Base-by-base conservation (phyloP, 2,329 filamentous ascomycete genomes). In the Elsinoe australis region DNA sequence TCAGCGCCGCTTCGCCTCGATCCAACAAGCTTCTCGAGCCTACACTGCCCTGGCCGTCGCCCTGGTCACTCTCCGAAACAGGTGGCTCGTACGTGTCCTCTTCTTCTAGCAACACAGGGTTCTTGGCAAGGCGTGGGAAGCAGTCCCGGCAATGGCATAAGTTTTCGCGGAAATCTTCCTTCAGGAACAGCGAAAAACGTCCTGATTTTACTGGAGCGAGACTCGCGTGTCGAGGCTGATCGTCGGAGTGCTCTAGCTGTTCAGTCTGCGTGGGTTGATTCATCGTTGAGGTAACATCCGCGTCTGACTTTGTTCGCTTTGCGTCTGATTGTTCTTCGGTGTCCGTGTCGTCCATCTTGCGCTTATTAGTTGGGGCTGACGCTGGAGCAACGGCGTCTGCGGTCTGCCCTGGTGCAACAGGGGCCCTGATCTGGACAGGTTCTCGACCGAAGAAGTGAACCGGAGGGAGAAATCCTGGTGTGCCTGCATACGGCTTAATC, bases 11-110 rank as follows among this genome's bases (percentile, higher is more conserved):
- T 68, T 98, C 92, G 38, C 92, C 92, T 14, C 88, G 85, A 42
- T 96, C 89, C 26, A 94, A 80, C 2, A 98, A 73, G 54, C 85
- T 92, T 36, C 85, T 85, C 26, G 86, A 89, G 42, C 86, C 85
- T 4, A 79, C 69, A 47, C 73, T 78, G 28, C 63, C 60, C 4
- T 71, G 72, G 28, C 74, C 70, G 2, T 72, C 76, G 12, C 75
- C 72, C 1, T 81, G 77, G 26, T 62, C 64, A 21, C 62, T 63
- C 47, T 69, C 66, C 0, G 88, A 95, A 4, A 95, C 71, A 1
- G 90, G 88, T 0, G 90, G 92, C 59, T 95, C 88, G 66, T 98
- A 98, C 1, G 80, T 82, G 26, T 95, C 87, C 71, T 98, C 92
- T 65, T 94, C 88, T 60, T 96, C 89, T 7, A 95, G 80, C 8